Percentiles rank a stretch among this genome's conserved stretches.
Evolutionary conservation across 805 yeast genomes (phyloP).

Genomic region (Scheffersomyces amazonensis): DNA sequence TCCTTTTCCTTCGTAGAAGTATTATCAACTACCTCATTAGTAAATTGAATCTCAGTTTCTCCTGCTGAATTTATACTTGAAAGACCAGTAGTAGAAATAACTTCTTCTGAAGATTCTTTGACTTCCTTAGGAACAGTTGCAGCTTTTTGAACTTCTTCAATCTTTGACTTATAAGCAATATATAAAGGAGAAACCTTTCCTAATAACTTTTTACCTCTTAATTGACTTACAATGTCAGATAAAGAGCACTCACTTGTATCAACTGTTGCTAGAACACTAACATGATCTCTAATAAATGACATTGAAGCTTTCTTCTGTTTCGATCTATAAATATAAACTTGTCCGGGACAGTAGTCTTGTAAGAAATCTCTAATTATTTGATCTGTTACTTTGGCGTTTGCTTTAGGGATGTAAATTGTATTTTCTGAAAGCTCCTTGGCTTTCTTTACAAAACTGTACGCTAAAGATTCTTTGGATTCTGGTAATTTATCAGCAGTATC

Average conservation of each 20-base stretch:
- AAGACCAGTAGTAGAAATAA: no score
- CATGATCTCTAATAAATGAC: constrained; percentile 27
- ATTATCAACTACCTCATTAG: no score
- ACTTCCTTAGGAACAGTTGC: no score
- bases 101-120: background rate
- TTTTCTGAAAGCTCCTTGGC: constrained; percentile 29
- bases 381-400: constrained; percentile 40
- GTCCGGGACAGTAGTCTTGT: constrained; percentile 42
- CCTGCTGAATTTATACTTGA: no score
- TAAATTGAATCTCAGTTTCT: no score
- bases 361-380: constrained; percentile 44
- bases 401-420: constrained; percentile 43
- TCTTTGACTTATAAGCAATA: constrained; percentile 40
- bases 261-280: constrained; percentile 52
- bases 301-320: constrained; percentile 21
- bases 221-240: constrained; percentile 38
- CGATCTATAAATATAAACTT: constrained; percentile 46
- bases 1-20: no score
- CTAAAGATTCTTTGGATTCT: background rate
- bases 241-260: constrained; percentile 37
- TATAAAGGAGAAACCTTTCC: constrained; percentile 32
- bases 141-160: constrained; percentile 42
- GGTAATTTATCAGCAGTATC: background rate
- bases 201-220: constrained; percentile 34
- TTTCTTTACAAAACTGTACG: background rate